Conservation (phyloP, 176 grass and related monocot genomes). For the Aechmea fasciata region DNA sequence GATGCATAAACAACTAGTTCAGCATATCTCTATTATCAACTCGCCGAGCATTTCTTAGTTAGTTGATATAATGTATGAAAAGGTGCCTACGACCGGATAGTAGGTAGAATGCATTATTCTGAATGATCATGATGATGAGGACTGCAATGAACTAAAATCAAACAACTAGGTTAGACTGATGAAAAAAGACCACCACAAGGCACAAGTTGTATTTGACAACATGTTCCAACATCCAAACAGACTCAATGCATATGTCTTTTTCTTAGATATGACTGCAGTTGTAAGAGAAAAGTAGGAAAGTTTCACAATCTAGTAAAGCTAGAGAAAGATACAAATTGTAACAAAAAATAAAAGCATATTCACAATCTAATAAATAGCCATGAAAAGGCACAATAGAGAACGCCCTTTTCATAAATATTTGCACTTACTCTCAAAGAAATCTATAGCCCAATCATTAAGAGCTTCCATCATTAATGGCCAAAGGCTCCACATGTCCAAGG, state of each 20-base stretch:
- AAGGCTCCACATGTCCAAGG: constrained; percentile 81
- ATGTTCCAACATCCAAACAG: no score
- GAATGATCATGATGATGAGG: no score
- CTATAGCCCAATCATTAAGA: constrained; percentile 81
- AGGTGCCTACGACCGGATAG: no score
- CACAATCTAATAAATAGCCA: neutral
- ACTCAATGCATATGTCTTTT: neutral
- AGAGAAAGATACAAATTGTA: neutral
- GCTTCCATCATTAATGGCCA: constrained; percentile 84
- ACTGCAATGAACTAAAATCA: no score
- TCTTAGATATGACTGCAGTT: neutral
- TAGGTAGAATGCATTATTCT: no score
- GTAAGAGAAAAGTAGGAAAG: neutral
- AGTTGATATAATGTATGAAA: no score
- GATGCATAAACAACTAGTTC: no score
- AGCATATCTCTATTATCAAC: no score
- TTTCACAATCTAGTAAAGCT: neutral
- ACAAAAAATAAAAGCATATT: neutral
- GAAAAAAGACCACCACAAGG: no score
- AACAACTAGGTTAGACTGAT: no score
- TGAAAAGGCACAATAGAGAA: neutral
- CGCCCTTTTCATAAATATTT: neutral
- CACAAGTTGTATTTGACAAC: no score
- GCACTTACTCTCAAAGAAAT: constrained; percentile 87
- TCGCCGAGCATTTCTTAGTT: no score